A percentile compares a stretch with the other conserved stretches of the same genome.
Conservation (phyloP, 2,329 filamentous ascomycete species). For the Pseudomassariella vexata region DNA sequence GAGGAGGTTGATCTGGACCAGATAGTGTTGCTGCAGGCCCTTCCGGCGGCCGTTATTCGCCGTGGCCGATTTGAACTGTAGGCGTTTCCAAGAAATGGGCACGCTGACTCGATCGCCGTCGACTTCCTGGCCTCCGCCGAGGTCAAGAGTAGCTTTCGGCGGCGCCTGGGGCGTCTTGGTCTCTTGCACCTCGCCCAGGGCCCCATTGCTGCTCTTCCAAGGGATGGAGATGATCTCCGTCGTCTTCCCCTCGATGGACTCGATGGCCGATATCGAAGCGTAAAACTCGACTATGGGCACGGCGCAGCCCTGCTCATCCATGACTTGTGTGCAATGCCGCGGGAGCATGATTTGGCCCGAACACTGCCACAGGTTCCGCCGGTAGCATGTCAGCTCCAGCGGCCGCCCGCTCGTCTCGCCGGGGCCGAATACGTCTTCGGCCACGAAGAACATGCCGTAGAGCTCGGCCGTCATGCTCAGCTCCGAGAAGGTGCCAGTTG, state of each 20-base stretch:
- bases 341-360: conserved; percentile 80
- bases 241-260: conserved; percentile 85
- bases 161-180: conserved; percentile 45
- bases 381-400: conserved; percentile 87
- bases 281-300: conserved; percentile 73
- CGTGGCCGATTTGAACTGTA: conserved; percentile 94
- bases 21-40: conserved; percentile 90
- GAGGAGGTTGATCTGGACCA: conserved; percentile 78
- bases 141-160: conserved; percentile 48
- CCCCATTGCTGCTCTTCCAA: conserved; percentile 74
- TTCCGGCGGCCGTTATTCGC: conserved; percentile 94
- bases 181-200: conserved; percentile 38
- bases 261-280: conserved; percentile 76
- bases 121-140: conserved; percentile 58
- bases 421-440: conserved; percentile 74
- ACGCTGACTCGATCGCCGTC: conserved; percentile 75
- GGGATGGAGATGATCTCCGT: conserved; percentile 96
- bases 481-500: conserved; percentile 53
- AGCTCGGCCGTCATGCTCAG: conserved; percentile 68
- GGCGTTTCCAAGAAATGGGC: conserved; percentile 84
- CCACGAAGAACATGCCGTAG: conserved; percentile 85
- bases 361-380: conserved; percentile 91
- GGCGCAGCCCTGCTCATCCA: conserved; percentile 70
- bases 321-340: conserved; percentile 61
- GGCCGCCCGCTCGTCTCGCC: conserved; percentile 51